Conservation (phyloP, 805 yeast genomes). For the Aciculoconidium aculeatum region DNA sequence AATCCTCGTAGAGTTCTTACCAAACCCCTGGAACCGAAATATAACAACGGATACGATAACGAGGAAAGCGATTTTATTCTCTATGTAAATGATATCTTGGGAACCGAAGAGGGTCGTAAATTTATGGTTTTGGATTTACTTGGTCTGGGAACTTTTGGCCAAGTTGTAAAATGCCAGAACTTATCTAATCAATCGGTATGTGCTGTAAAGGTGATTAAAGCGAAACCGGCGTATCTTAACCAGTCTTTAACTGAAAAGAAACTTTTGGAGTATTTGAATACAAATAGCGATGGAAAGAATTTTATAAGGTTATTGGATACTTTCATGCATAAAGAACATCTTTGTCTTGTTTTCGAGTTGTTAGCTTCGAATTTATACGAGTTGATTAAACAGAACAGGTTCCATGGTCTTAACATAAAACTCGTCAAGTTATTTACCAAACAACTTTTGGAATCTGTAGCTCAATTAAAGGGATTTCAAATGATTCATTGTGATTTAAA, state of each 20-base stretch:
- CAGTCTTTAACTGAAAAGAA: slow-evolving; percentile 90
- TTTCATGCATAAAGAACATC: slow-evolving; percentile 86
- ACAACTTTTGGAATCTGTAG: slow-evolving; percentile 77
- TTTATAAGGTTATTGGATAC: slow-evolving; percentile 78
- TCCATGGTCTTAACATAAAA: slow-evolving; percentile 80
- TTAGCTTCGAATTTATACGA: slow-evolving; percentile 86
- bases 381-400: slow-evolving; percentile 85
- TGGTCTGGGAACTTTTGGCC: slow-evolving; percentile 98
- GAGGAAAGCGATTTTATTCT: slow-evolving; percentile 85
- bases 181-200: slow-evolving; percentile 76
- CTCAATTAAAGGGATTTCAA: slow-evolving; percentile 73
- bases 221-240: slow-evolving; percentile 83
- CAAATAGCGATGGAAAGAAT: slow-evolving; percentile 59
- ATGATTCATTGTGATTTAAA: slow-evolving; percentile 94
- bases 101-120: slow-evolving; percentile 76
- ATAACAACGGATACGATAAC: slow-evolving; percentile 82
- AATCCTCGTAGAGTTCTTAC: slow-evolving; percentile 92
- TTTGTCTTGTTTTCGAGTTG: slow-evolving; percentile 88
- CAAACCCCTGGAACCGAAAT: slow-evolving; percentile 80
- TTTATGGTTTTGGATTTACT: slow-evolving; percentile 84
- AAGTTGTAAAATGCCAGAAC: slow-evolving; percentile 91
- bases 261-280: slow-evolving; percentile 74
- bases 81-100: slow-evolving; percentile 90
- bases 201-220: slow-evolving; percentile 92
- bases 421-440: slow-evolving; percentile 71